Evolutionary conservation across 306 rosid species (phyloP).

Genomic region (Nissolia schottii): DNA sequence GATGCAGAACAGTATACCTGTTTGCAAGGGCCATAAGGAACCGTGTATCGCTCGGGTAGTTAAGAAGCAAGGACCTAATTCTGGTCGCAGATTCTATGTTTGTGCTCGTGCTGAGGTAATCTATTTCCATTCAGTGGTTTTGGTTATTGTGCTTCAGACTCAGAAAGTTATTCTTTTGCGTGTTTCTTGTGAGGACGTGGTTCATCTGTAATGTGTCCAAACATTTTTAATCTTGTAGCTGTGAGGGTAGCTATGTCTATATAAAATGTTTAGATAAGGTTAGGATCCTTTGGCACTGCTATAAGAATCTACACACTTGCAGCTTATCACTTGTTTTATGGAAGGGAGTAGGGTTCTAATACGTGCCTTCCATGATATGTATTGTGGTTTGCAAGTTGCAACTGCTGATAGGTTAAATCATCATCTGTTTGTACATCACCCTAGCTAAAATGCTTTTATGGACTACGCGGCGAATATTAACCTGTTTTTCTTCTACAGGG

Average conservation of each 20-base stretch:
- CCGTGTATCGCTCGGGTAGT: conserved; percentile 81
- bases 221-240: neutral
- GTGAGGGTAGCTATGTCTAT: neutral
- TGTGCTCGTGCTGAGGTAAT: conserved; percentile 85
- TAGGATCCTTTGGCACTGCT: neutral
- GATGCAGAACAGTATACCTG: conserved; percentile 91
- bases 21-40: conserved; percentile 85
- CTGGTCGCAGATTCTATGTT: conserved; percentile 80
- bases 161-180: neutral
- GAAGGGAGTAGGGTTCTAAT: neutral
- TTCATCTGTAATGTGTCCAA: neutral
- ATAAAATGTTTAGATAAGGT: neutral
- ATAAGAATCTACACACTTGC: neutral
- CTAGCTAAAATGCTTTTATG: neutral
- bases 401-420: neutral
- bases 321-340: neutral
- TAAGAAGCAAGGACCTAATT: conserved; percentile 81
- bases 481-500: conserved; percentile 50
- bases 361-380: neutral
- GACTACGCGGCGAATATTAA: neutral
- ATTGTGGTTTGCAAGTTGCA: neutral
- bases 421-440: neutral
- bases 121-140: conserved; percentile 5
- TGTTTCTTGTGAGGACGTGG: neutral
- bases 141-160: neutral